These are phyloP conservation scores for Morella rubra DNA, from an alignment of 306 rosid genomes.

Conservation along the genomic window DNA sequence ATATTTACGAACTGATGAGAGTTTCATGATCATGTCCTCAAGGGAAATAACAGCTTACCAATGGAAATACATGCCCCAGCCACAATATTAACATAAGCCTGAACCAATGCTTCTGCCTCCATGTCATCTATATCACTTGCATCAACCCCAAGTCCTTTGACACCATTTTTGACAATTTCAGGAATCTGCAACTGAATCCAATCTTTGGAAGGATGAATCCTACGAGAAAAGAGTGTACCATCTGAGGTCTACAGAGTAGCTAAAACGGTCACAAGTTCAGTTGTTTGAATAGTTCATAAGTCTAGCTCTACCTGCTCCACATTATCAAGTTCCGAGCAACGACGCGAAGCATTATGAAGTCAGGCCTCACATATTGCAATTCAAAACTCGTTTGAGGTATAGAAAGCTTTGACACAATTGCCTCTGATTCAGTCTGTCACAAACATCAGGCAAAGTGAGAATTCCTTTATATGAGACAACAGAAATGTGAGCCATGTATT, in stretches of 20 bases:
- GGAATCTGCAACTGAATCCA: conserved; percentile 96
- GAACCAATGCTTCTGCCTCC: conserved; percentile 85
- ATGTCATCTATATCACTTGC: conserved; percentile 63
- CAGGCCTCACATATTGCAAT: conserved; percentile 96
- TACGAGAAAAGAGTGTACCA: conserved; percentile 35
- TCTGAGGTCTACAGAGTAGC: conserved; percentile 32
- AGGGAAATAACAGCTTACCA: conserved; percentile 49
- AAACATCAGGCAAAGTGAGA: conserved; percentile 34
- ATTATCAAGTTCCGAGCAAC: conserved; percentile 90
- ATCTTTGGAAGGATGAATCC: conserved; percentile 87
- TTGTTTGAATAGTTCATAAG: conserved; percentile 21
- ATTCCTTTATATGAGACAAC: conserved; percentile 16
- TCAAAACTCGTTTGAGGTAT: conserved; percentile 82
- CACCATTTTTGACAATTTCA: conserved; percentile 61
- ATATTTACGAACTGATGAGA: not conserved
- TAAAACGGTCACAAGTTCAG: conserved; percentile 23
- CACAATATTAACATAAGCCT: conserved; percentile 90
- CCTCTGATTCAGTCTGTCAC: conserved; percentile 84
- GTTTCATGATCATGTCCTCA: not conserved
- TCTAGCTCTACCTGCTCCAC: conserved; percentile 84
- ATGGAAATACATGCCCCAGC: conserved; percentile 94
- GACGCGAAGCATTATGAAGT: conserved; percentile 95
- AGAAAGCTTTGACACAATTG: conserved; percentile 77
- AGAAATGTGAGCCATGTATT: conserved; percentile 18
- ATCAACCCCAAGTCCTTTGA: conserved; percentile 68